These are phyloP conservation scores for Solanum bukasovii DNA, from an alignment of 257 asterid species.

Conservation along the genomic window DNA sequence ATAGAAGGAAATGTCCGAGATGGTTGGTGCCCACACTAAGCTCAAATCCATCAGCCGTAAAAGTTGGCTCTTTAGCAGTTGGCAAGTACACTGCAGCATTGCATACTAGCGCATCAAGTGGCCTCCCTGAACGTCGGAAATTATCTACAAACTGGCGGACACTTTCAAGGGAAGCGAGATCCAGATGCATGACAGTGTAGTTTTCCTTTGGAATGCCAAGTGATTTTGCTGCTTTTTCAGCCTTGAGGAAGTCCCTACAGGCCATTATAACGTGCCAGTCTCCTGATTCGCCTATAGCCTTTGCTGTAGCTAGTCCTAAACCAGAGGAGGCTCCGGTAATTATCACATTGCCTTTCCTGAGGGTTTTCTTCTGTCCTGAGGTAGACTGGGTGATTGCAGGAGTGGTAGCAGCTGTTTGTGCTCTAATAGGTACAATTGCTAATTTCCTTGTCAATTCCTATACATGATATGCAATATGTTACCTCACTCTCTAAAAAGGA, in stretches of 20 bases:
- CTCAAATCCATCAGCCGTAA: constrained; percentile 81
- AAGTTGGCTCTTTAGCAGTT: constrained; percentile 75
- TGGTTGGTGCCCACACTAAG: constrained; percentile 95
- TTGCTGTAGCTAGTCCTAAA: constrained; percentile 81
- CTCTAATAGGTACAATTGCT: constrained; percentile 23
- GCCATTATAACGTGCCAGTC: constrained; percentile 93
- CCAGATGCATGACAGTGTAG: constrained; percentile 78
- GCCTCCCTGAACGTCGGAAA: constrained; percentile 52
- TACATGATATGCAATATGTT: neutral
- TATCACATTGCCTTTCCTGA: constrained; percentile 63
- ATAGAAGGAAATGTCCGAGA: constrained; percentile 81
- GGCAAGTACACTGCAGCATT: constrained; percentile 89
- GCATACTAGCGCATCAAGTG: constrained; percentile 78
- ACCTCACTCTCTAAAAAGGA: neutral
- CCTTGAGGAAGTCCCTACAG: constrained; percentile 81
- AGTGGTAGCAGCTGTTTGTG: constrained; percentile 33
- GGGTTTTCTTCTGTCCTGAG: constrained; percentile 55
- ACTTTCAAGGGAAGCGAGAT: constrained; percentile 77
- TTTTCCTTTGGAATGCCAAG: constrained; percentile 65
- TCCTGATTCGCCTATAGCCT: constrained; percentile 72
- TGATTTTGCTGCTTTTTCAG: constrained; percentile 73
- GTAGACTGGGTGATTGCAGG: constrained; percentile 36
- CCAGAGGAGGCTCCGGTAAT: constrained; percentile 90
- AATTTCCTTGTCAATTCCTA: constrained; percentile 14
- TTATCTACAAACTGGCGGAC: constrained; percentile 75